phyloP scores from a whole-genome alignment of 306 rosid genomes.

The Pterocarpus macrocarpus region DNA sequence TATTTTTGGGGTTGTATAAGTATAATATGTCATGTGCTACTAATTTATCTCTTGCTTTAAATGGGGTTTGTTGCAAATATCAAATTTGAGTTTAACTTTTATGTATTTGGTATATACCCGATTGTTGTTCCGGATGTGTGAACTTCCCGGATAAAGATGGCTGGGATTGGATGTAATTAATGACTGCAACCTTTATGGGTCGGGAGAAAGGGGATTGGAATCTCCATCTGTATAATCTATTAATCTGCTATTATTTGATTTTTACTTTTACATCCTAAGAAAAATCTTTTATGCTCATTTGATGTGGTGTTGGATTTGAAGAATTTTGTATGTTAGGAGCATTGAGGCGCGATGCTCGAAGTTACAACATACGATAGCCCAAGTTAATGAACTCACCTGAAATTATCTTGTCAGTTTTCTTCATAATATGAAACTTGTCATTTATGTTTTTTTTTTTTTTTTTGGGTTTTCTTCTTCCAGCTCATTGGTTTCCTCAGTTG shows the following conservation, averaged over 20 bases:
- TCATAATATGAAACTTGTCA: neutral
- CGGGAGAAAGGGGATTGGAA: neutral
- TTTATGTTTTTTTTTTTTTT: conserved; percentile 14
- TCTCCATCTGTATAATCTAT: conserved; percentile 13
- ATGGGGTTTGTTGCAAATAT: conserved; percentile 47
- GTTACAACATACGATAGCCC: conserved; percentile 15
- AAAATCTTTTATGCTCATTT: conserved; percentile 6
- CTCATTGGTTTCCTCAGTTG: neutral
- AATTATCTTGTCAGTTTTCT: conserved; percentile 32
- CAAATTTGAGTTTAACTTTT: conserved; percentile 45
- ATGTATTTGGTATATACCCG: neutral
- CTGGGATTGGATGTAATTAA: conserved; percentile 35
- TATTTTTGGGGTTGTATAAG: conserved; percentile 9
- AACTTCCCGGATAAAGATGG: conserved; percentile 33
- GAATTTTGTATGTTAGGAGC: conserved; percentile 6
- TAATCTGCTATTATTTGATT: neutral
- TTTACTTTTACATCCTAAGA: neutral
- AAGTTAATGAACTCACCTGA: conserved; percentile 22
- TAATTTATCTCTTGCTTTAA: conserved; percentile 38
- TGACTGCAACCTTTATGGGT: neutral
- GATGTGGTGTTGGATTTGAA: conserved; percentile 33
- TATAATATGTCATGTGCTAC: neutral
- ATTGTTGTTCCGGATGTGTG: conserved; percentile 34
- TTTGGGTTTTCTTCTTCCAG: neutral
- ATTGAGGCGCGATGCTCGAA: conserved; percentile 7